These are phyloP conservation scores for Magnaporthiopsis rhizophila DNA, from an alignment of 2,329 filamentous ascomycete species.

Conservation along the genomic window DNA sequence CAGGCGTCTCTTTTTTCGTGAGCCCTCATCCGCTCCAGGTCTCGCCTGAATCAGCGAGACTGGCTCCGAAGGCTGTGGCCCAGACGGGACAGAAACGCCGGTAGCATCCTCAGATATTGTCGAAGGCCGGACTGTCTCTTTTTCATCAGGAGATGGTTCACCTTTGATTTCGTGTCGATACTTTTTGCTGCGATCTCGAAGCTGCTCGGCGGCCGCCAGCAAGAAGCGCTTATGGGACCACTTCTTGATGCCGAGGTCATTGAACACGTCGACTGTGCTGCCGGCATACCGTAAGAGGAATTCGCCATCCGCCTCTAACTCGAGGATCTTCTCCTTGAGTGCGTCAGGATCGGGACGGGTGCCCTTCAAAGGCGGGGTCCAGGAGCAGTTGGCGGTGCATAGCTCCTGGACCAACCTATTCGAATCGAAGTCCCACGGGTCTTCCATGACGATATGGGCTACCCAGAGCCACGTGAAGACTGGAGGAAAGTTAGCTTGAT, in stretches of 20 bases:
- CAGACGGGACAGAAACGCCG: background rate
- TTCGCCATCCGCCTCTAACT: slow-evolving; percentile 59
- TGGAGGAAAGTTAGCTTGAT: background rate
- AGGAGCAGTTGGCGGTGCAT: slow-evolving; percentile 45
- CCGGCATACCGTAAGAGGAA: slow-evolving; percentile 47
- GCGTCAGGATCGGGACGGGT: slow-evolving; percentile 41
- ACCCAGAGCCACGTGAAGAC: background rate
- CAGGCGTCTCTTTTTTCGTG: background rate
- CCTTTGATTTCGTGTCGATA: slow-evolving; percentile 26
- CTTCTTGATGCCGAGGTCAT: slow-evolving; percentile 47
- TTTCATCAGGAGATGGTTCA: background rate
- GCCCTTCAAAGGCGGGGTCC: slow-evolving; percentile 27
- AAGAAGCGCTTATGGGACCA: slow-evolving; percentile 52
- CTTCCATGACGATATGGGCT: slow-evolving; percentile 24
- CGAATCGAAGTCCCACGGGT: slow-evolving; percentile 70
- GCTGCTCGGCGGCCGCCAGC: slow-evolving; percentile 45
- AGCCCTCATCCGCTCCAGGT: background rate
- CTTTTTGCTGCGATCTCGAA: slow-evolving; percentile 43
- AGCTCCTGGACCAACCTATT: slow-evolving; percentile 60
- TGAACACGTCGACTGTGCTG: slow-evolving; percentile 39
- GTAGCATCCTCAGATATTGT: background rate
- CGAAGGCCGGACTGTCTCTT: background rate
- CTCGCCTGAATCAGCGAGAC: background rate
- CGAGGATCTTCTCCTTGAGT: slow-evolving; percentile 48
- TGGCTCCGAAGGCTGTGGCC: background rate